Base-by-base conservation (phyloP, 345 rosid species). In the Citrus glauca region DNA sequence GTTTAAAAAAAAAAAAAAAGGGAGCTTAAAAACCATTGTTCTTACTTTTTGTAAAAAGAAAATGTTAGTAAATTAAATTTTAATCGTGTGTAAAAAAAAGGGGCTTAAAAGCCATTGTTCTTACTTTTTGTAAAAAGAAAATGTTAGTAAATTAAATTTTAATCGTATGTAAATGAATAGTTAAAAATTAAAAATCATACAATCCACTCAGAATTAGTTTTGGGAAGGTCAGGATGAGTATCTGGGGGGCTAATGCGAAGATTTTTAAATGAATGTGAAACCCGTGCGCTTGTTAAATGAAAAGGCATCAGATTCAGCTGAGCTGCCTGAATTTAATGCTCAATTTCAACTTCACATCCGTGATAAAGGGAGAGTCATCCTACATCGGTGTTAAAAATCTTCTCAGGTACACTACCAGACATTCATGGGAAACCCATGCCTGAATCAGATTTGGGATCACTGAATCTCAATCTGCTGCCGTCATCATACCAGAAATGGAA, bases 391-490 rank as follows among this genome's bases (percentile, higher is more conserved):
- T 27, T 27, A 27, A 40, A 40, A 48, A 45, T 9, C 69, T 11
- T 42, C 60, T 10, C 64, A 70, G 74, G 8, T 28, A 17, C 9
- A 22, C 10, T 45, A 32, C 70, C 30, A 2, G 2, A 28, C 9
- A n/a, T 53, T 75, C 78, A n/a, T 66, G 62, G 11, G 33, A 50
- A 32, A 9, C 50, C 63, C 71, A 61, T 65, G 78, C 60, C 66
- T 11, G 65, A 72, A 57, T 72, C 65, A 0, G 66, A 72, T 9
- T 6, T 30, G 6, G 7, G 27, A 42, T 24, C 45, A 64, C 60
- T 28, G 42, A 59, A 60, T 60, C 61, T 59, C 66, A 59, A 20
- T 27, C 33, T 60, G 66, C 76, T 17, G 27, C 2, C 32, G 20
- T 9, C 48, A 33, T 33, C 64, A 72, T 33, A 9, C n/a, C 30